phyloP scores from a whole-genome alignment of 2,329 filamentous ascomycete species.

The Chrysoporthe cubensis region DNA sequence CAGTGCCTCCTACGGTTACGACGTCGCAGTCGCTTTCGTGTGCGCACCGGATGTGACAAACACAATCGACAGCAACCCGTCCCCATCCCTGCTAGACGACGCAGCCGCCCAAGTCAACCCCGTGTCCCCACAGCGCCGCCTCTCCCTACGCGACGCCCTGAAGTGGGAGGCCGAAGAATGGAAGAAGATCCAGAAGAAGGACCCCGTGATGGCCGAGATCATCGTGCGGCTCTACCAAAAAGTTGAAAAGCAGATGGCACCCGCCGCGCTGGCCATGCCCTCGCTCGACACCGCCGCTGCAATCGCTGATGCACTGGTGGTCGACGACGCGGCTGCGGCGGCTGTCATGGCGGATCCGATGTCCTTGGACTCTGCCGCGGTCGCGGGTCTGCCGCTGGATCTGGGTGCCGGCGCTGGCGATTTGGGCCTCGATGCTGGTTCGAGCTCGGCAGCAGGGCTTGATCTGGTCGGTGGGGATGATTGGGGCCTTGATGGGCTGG shows the following conservation, averaged over 20 bases:
- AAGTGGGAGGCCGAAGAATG: slow-evolving; percentile 62
- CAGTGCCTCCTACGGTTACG: slow-evolving; percentile 59
- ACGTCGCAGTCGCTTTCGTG: slow-evolving; percentile 70
- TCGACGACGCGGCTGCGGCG: slow-evolving; percentile 44
- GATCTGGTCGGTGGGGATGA: slow-evolving; percentile 47
- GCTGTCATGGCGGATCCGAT: slow-evolving; percentile 35
- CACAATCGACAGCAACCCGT: slow-evolving; percentile 47
- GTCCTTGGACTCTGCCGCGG: slow-evolving; percentile 40
- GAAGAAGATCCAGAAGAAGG: slow-evolving; percentile 58
- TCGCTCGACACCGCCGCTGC: slow-evolving; percentile 37
- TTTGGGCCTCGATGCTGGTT: slow-evolving; percentile 42
- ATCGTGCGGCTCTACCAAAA: slow-evolving; percentile 65
- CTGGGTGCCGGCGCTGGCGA: slow-evolving; percentile 44
- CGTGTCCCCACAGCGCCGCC: slow-evolving; percentile 47
- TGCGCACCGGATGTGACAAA: slow-evolving; percentile 66
- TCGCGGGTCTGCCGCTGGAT: slow-evolving; percentile 51
- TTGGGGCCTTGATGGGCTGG: slow-evolving; percentile 42
- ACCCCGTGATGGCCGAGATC: slow-evolving; percentile 61
- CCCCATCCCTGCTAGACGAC: slow-evolving; percentile 40
- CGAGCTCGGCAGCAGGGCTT: slow-evolving; percentile 42
- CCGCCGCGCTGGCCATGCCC: slow-evolving; percentile 17
- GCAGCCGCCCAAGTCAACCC: slow-evolving; percentile 40
- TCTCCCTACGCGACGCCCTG: slow-evolving; percentile 65
- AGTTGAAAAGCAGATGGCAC: slow-evolving; percentile 67
- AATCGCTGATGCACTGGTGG: slow-evolving; percentile 41